These are phyloP conservation scores for Suhomyces kilbournensis DNA, from an alignment of 805 yeast genomes.

Conservation along the genomic window DNA sequence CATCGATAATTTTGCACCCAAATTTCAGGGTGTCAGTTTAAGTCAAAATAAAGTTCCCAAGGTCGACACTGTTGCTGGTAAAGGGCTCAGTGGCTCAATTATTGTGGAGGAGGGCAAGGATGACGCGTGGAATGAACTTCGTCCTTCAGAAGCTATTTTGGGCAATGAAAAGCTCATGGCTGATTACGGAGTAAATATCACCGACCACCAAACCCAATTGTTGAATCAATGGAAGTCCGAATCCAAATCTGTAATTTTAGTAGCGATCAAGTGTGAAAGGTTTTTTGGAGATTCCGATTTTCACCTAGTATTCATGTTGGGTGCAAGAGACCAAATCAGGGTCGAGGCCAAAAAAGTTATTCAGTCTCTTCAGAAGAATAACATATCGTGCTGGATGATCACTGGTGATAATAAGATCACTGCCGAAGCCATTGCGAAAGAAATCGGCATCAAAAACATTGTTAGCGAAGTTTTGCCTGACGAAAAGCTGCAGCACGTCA, in stretches of 20 bases:
- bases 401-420: conserved; percentile 71
- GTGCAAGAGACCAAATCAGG: conserved; percentile 59
- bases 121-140: conserved; percentile 29
- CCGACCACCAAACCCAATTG: conserved; percentile 29
- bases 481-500: conserved; percentile 62
- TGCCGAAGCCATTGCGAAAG: conserved; percentile 63
- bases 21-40: conserved; percentile 13
- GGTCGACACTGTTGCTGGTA: conserved; percentile 56
- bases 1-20: conserved; percentile 30
- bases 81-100: conserved; percentile 52
- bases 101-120: conserved; percentile 19
- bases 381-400: conserved; percentile 68
- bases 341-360: conserved; percentile 57
- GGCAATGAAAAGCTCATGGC: conserved; percentile 62
- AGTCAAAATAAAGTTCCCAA: conserved; percentile 40
- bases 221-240: conserved; percentile 56
- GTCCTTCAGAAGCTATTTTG: conserved; percentile 38
- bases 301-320: conserved; percentile 47
- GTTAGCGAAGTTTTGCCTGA: conserved; percentile 73
- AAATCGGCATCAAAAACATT: conserved; percentile 59
- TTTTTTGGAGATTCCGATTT: conserved; percentile 26
- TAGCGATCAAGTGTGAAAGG: conserved; percentile 40
- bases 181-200: conserved; percentile 43
- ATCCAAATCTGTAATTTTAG: conserved; percentile 61
- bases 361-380: conserved; percentile 27